phyloP scores from a whole-genome alignment of 2,329 filamentous ascomycete species.

The Curvularia spicifera region DNA sequence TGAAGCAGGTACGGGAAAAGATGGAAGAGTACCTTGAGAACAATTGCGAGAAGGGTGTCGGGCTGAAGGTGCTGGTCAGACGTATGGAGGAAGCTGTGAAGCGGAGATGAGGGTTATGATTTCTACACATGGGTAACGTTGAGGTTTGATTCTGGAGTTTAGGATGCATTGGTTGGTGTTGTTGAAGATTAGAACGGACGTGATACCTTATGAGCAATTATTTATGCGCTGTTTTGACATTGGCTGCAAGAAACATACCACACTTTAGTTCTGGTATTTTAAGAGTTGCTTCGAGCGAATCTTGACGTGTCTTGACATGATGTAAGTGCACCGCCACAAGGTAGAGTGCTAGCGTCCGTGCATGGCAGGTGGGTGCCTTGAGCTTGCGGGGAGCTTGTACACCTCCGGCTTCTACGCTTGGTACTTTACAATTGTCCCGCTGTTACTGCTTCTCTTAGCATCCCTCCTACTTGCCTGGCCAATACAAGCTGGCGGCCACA shows the following conservation, averaged over 20 bases:
- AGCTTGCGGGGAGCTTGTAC: slow-evolving; percentile 34
- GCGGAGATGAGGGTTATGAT: slow-evolving; percentile 42
- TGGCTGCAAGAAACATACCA: not conserved
- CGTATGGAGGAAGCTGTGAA: slow-evolving; percentile 73
- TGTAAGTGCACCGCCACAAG: slow-evolving; percentile 19
- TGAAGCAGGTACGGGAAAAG: slow-evolving; percentile 71
- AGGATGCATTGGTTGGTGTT: slow-evolving; percentile 25
- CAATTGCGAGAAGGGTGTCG: slow-evolving; percentile 80
- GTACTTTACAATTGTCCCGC: slow-evolving; percentile 17
- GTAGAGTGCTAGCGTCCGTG: slow-evolving; percentile 22
- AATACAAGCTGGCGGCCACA: not conserved
- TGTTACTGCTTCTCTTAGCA: slow-evolving; percentile 1
- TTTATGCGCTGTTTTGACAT: not conserved
- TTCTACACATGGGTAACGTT: not conserved
- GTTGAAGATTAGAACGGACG: slow-evolving; percentile 7
- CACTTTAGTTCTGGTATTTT: not conserved
- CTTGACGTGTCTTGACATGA: not conserved
- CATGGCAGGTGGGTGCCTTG: slow-evolving; percentile 32
- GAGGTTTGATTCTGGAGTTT: slow-evolving; percentile 3
- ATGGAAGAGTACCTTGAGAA: slow-evolving; percentile 85
- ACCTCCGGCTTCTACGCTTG: slow-evolving; percentile 10
- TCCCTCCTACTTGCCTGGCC: not conserved
- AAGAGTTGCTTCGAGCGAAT: not conserved
- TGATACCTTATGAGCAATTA: slow-evolving; percentile 10
- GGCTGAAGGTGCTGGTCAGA: slow-evolving; percentile 60